Evolutionary conservation across 1,139 yeast species (phyloP).

Genomic region (Hansenula sp.): DNA sequence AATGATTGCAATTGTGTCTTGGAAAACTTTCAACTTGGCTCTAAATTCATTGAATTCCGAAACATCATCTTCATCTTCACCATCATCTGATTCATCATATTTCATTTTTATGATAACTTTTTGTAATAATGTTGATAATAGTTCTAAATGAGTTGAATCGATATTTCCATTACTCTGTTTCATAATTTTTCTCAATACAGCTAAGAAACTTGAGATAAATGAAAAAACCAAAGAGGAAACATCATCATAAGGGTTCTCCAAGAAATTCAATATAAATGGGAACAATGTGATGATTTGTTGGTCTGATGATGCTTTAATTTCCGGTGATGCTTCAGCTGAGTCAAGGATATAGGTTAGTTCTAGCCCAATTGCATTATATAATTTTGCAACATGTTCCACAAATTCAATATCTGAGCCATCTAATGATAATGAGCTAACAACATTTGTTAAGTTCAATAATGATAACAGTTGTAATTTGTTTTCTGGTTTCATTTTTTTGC

Average conservation of each 20-base stretch:
- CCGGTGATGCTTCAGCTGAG: slow-evolving; percentile 28
- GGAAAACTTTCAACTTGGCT: slow-evolving; percentile 67
- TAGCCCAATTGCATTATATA: slow-evolving; percentile 69
- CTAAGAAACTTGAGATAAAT: slow-evolving; percentile 69
- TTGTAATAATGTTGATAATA: slow-evolving; percentile 60
- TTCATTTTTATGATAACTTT: slow-evolving; percentile 76
- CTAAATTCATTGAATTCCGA: slow-evolving; percentile 77
- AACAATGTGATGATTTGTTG: slow-evolving; percentile 55
- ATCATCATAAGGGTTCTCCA: slow-evolving; percentile 84
- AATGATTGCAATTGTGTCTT: slow-evolving; percentile 78
- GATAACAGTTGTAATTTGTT: slow-evolving; percentile 77
- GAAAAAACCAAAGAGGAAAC: slow-evolving; percentile 81
- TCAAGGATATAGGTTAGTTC: slow-evolving; percentile 72
- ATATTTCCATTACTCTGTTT: slow-evolving; percentile 31
- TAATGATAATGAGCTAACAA: slow-evolving; percentile 37
- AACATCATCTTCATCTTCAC: slow-evolving; percentile 62
- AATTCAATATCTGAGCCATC: slow-evolving; percentile 55
- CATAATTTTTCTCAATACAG: slow-evolving; percentile 57
- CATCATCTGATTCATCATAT: slow-evolving; percentile 73
- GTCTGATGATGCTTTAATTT: slow-evolving; percentile 38
- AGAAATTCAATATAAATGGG: slow-evolving; percentile 69
- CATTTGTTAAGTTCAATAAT: slow-evolving; percentile 59
- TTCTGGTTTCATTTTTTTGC: slow-evolving; percentile 90
- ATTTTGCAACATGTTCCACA: slow-evolving; percentile 70
- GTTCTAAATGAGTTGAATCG: slow-evolving; percentile 35